Base-by-base conservation (phyloP, 2,329 filamentous ascomycete species). In the Diaporthe ampelina region DNA sequence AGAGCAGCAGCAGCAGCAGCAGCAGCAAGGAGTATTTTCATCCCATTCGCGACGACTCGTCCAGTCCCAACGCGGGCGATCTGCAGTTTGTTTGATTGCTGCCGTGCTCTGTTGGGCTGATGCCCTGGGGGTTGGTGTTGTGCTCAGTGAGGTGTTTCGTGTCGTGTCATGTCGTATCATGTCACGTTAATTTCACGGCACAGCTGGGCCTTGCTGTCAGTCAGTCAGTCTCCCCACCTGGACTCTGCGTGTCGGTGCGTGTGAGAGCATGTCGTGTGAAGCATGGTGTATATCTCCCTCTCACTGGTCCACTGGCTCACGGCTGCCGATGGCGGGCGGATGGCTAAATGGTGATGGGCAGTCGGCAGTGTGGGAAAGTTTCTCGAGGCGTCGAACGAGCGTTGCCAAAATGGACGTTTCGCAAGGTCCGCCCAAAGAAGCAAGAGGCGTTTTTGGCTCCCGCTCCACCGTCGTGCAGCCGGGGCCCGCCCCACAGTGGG, bases 361-460 rank as follows among this genome's bases (percentile, higher is more conserved):
- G 7, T 1, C 19, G 17, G 45, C 21, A 4, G 43, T 37, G 29
- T 24, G 61, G 26, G 26, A 52, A 50, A 26, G 43, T 29, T 19
- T 67, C 11, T 52, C 43, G 50, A 26, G 63, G 43, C 45, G 63
- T 67, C 45, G 15, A 67, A 37, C 63, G 45, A 67, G 45, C 32
- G 63, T 67, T 67, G 63, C 63, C 45, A 67, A 67, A 68, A 48
- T 57, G 67, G 50, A 58, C 45, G 40, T 50, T 61, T 73, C 72
- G 72, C 72, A 73, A 73, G 72, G 65, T 70, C 65, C 72, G 72
- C 72, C 72, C 72, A 73, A 73, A 73, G 72, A 73, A 61, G 72
- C 37, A 73, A 73, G 43, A 52, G 65, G 43, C 52, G 32, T 63
- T 72, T 71, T 63, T 72, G 48, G 48, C 69, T 71, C 56, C 57